Evolutionary conservation across 148 eudicot species (phyloP).

Genomic region (Salicornia ramosissima): DNA sequence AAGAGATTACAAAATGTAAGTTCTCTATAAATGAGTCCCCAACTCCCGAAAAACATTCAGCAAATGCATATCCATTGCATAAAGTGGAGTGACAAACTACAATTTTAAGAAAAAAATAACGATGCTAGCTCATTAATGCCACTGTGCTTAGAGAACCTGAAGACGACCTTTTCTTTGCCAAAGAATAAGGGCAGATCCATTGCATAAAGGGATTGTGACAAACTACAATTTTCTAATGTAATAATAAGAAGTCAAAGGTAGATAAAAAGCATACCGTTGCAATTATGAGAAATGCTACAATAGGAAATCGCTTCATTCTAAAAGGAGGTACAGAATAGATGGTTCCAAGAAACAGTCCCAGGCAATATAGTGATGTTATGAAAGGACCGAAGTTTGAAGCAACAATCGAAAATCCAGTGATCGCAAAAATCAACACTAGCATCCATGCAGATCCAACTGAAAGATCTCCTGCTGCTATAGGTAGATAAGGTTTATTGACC

Average conservation of each 20-base stretch:
- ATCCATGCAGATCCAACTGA: constrained; percentile 92
- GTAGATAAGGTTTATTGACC: constrained; percentile 96
- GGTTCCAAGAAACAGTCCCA: constrained; percentile 95
- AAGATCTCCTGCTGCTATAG: constrained; percentile 98
- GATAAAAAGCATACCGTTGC: constrained; percentile 57
- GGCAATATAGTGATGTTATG: constrained; percentile 74
- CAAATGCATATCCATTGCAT: background rate
- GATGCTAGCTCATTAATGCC: background rate
- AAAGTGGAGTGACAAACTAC: no score
- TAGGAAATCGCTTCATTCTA: constrained; percentile 89
- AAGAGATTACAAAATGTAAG: no score
- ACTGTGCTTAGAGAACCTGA: background rate
- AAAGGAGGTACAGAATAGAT: constrained; percentile 98
- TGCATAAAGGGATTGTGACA: background rate
- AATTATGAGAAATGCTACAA: constrained; percentile 90
- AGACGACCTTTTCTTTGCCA: background rate
- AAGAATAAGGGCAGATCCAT: background rate
- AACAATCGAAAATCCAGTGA: constrained; percentile 66
- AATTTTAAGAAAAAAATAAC: background rate
- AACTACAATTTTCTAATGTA: background rate
- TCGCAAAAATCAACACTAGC: constrained; percentile 72
- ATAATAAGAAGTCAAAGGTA: background rate
- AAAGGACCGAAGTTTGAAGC: constrained; percentile 81
- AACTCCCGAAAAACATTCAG: background rate
- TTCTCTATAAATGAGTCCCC: background rate